Conservation (phyloP, 75 land plant species). For the Sequoiadendron giganteum region DNA sequence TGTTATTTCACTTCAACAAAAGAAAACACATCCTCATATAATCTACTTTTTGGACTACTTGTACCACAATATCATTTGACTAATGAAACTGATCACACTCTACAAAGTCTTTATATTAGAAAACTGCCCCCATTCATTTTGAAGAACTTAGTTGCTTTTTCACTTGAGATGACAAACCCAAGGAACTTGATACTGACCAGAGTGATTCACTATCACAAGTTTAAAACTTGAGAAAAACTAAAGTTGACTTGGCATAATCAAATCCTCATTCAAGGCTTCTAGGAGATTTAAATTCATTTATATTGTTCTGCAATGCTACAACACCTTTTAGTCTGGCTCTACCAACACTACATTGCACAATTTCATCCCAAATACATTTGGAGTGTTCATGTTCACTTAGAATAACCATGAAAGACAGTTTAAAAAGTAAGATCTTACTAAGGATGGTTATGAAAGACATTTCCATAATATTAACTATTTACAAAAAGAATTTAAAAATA, state of each 20-base stretch:
- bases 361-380: not conserved
- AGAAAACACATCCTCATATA: too few relatives aligned
- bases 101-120: not conserved
- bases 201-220: not conserved
- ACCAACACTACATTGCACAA: not conserved
- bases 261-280: not conserved
- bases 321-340: not conserved
- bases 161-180: not conserved
- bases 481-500: not conserved
- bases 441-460: slow-evolving; percentile 9
- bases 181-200: not conserved
- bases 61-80: too few relatives aligned
- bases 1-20: too few relatives aligned
- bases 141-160: not conserved
- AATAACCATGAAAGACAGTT: not conserved
- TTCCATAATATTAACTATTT: not conserved
- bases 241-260: not conserved
- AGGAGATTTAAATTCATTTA: not conserved
- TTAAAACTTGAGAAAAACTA: not conserved
- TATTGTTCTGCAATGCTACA: not conserved
- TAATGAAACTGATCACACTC: not conserved
- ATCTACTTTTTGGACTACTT: too few relatives aligned
- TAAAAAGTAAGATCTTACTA: not conserved
- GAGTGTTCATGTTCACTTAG: not conserved
- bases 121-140: not conserved